phyloP scores from a whole-genome alignment of 164 flowering plant species.

The Chimonanthus praecox region DNA sequence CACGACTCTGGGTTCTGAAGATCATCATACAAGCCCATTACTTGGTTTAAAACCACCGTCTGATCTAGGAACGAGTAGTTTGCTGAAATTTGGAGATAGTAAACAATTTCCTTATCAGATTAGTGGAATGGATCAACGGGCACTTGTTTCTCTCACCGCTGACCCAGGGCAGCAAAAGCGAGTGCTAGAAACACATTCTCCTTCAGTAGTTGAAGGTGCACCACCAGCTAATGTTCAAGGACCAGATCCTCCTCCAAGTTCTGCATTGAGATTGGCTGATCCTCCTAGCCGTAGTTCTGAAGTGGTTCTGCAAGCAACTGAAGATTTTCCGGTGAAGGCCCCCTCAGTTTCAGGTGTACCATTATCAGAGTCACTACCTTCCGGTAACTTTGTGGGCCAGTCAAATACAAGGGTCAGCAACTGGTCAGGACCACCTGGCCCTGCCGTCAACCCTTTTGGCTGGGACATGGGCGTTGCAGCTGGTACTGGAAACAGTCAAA shows the following conservation, averaged over 20 bases:
- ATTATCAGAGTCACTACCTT: not conserved
- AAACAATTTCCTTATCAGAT: constrained; percentile 20
- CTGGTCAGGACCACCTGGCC: constrained; percentile 8
- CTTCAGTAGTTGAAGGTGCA: constrained; percentile 3
- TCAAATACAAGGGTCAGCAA: not conserved
- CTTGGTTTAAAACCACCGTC: too few species aligned
- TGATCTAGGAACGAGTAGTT: not conserved
- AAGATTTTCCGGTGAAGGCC: not conserved
- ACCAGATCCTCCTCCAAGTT: constrained; percentile 12
- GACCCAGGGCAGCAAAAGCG: not conserved
- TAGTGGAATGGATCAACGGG: constrained; percentile 12
- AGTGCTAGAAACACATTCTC: not conserved
- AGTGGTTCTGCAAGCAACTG: constrained; percentile 3
- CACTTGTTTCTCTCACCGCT: not conserved
- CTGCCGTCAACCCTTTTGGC: constrained; percentile 4
- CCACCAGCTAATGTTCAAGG: constrained; percentile 2
- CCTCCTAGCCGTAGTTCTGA: constrained; percentile 10
- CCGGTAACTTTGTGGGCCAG: not conserved
- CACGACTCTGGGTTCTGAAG: not conserved
- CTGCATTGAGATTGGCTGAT: constrained; percentile 2
- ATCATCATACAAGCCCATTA: not conserved
- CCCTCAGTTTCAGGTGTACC: constrained; percentile 1
- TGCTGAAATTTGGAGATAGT: constrained; percentile 11
- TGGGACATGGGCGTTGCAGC: constrained; percentile 9
- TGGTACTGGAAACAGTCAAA: constrained; percentile 5